Base-by-base conservation (phyloP, 495 filamentous ascomycete species). In the Aspergillus campestris region DNA sequence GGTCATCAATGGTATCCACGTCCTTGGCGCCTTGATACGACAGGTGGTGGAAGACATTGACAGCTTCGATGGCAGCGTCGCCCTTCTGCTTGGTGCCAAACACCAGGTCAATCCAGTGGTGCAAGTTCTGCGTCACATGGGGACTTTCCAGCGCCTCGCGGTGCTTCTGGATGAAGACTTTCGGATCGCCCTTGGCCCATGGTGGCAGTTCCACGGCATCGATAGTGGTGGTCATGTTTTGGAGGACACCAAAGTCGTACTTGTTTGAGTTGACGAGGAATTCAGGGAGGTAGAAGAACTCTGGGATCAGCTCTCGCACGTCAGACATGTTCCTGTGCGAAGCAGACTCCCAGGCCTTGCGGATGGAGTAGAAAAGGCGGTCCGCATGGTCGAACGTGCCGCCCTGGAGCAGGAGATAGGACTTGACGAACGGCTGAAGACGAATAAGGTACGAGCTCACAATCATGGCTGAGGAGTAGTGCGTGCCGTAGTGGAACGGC, bases 381-480 rank as follows among this genome's bases (percentile, higher is more conserved):
- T 97, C 94, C 6, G 92, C 84, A 61, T 98, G 92, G 58, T 98
- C 92, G 59, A 97, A 98, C 18, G 69, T 87, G n/a, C 90, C 90
- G 15, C 94, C 92, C 61, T 98, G 92, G 7, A 97, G 75, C n/a
- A 97, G 72, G n/a, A 97, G 75, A 58, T 90, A 97, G 1, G 94
- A 95, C 55, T 95, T 86, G 42, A 95, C 89, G 60, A 97, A 98
- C 0, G 92, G 92, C 49, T 95, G 91, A 9, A 98, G 71, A 6
- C 92, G 84, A 51, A 97, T 96, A 35, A 98, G 76, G 56, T 95
- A 98, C 0, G 90, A 95, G 28, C 88, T 84, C 18, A 98, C 92
- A 42, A 95, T 97, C 92, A 96, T 98, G 13, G 92, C 94, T 5
- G 92, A 96, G 14, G 94, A 97, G 62, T 97, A 98, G 59, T 98